Evolutionary conservation across 148 eudicot species (phyloP).

Genomic region (Chenopodium formosanum): DNA sequence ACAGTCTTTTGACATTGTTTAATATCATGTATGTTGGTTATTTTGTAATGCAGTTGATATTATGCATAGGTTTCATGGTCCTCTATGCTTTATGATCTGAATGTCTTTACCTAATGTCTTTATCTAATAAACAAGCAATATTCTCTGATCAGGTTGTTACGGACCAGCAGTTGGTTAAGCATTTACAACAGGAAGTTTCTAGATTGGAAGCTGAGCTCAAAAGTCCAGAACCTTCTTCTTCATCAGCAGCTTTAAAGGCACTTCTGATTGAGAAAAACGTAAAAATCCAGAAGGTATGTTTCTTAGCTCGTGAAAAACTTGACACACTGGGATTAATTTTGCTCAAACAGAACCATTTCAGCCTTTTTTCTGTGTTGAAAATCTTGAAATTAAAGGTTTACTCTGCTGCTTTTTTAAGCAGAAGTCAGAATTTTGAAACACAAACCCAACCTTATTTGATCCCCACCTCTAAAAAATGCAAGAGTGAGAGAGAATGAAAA

Average conservation of each 20-base stretch:
- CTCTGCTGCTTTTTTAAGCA: background rate
- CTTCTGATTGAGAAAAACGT: conserved; percentile 69
- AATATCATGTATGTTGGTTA: background rate
- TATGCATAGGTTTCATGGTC: conserved; percentile 13
- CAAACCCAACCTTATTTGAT: background rate
- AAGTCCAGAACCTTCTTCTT: conserved; percentile 77
- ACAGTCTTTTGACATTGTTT: background rate
- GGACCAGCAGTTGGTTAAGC: conserved; percentile 77
- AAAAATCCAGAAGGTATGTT: conserved; percentile 78
- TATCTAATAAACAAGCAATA: conserved; percentile 4
- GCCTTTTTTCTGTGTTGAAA: background rate
- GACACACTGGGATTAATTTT: background rate
- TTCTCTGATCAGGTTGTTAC: conserved; percentile 64
- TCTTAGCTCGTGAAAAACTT: background rate
- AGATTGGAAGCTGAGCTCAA: conserved; percentile 87
- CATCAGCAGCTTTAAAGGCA: conserved; percentile 50
- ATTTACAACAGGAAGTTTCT: conserved; percentile 84
- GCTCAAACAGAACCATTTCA: background rate
- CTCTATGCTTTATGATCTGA: background rate
- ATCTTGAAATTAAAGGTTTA: background rate
- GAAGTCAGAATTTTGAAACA: background rate
- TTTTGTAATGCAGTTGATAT: background rate
- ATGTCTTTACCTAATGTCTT: conserved; percentile 7
- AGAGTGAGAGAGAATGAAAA: background rate
- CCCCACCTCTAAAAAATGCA: background rate